A percentile compares a stretch with the other conserved stretches of the same genome.
Conservation (phyloP, 371 early-diverging fungal genomes). For the Actinomucor elegans region DNA sequence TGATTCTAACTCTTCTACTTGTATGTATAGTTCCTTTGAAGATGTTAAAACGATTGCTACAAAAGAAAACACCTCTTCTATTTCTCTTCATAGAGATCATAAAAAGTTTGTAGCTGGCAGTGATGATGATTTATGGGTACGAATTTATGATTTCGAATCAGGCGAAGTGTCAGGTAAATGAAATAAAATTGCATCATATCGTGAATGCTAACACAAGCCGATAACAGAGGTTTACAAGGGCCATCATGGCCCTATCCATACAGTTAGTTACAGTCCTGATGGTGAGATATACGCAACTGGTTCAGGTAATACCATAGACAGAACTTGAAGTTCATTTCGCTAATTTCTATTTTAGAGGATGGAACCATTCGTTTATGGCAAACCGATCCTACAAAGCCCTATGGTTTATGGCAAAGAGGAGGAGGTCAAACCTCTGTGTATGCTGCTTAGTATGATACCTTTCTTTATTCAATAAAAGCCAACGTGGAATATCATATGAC, state of each 20-base stretch:
- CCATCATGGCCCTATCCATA: slow-evolving; percentile 87
- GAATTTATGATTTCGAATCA: slow-evolving; percentile 73
- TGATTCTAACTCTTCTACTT: too few species aligned
- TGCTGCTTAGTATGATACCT: too few species aligned
- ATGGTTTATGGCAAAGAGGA: slow-evolving; percentile 74
- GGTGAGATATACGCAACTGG: slow-evolving; percentile 89
- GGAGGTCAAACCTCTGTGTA: too few species aligned
- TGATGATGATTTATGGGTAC: slow-evolving; percentile 75
- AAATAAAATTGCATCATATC: neutral
- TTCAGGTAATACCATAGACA: slow-evolving; percentile 43
- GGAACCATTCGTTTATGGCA: slow-evolving; percentile 82
- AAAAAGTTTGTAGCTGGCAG: slow-evolving; percentile 78
- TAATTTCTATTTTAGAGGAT: slow-evolving; percentile 52
- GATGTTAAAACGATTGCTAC: slow-evolving; percentile 20
- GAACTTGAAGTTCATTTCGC: neutral
- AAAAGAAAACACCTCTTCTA: slow-evolving; percentile 69
- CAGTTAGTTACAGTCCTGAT: slow-evolving; percentile 87
- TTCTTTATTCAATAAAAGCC: neutral
- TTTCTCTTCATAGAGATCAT: slow-evolving; percentile 78
- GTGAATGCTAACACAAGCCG: neutral
- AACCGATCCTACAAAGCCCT: slow-evolving; percentile 66
- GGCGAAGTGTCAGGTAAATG: slow-evolving; percentile 60
- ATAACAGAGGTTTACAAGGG: slow-evolving; percentile 75
- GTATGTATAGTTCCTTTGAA: slow-evolving; percentile 4
- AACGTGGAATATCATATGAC: neutral